phyloP scores from a whole-genome alignment of 495 filamentous ascomycete genomes.

The Aspergillus baeticus region DNA sequence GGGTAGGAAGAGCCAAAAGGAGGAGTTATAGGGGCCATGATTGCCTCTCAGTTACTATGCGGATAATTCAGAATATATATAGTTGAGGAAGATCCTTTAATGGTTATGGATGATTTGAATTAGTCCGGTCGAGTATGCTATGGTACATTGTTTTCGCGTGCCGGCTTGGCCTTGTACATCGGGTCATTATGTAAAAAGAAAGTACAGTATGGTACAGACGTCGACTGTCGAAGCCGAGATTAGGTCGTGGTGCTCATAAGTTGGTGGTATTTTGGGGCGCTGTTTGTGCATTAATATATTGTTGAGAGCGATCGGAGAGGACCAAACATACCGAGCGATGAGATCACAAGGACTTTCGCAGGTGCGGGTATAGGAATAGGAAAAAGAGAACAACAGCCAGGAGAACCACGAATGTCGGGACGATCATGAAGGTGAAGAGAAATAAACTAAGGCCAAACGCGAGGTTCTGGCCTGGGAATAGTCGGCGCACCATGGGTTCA shows the following conservation, averaged over 20 bases:
- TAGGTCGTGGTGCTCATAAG: too few species aligned
- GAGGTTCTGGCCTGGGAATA: constrained; percentile 30
- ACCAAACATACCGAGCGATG: neutral
- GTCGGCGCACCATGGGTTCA: constrained; percentile 34
- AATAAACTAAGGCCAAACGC: constrained; percentile 37
- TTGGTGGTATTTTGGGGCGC: too few species aligned
- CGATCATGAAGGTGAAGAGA: constrained; percentile 41
- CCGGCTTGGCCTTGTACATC: neutral
- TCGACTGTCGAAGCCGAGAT: too few species aligned
- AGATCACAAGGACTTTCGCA: constrained; percentile 21
- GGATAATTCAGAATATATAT: too few species aligned
- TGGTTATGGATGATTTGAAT: neutral
- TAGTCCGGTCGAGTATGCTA: too few species aligned
- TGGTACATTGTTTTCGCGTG: neutral
- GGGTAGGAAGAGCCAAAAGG: too few species aligned
- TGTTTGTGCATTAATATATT: too few species aligned
- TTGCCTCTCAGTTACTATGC: too few species aligned
- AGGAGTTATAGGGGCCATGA: too few species aligned
- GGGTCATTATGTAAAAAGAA: neutral
- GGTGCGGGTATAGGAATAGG: constrained; percentile 31
- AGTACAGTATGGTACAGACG: neutral
- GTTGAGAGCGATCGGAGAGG: too few species aligned
- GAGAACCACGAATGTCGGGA: constrained; percentile 39
- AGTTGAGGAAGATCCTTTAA: too few species aligned
- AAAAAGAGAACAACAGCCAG: constrained; percentile 39